These are phyloP conservation scores for Fusarium fujikuroi DNA, from an alignment of 2,329 filamentous ascomycete species.

Conservation along the genomic window DNA sequence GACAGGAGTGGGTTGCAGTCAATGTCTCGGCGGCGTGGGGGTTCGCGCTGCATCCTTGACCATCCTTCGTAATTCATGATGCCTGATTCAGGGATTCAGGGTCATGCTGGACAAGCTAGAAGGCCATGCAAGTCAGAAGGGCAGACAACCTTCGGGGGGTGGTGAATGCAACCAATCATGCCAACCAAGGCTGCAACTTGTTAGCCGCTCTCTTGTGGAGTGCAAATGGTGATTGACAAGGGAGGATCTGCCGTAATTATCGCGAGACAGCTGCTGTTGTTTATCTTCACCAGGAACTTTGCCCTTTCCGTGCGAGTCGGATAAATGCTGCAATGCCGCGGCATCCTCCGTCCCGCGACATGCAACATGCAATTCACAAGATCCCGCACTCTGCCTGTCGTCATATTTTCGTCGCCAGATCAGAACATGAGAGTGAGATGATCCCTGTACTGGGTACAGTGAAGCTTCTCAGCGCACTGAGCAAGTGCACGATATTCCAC, in stretches of 20 bases:
- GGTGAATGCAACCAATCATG: conserved; percentile 10
- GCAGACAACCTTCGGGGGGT: conserved; percentile 39
- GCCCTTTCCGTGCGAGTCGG: conserved; percentile 8
- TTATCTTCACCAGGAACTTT: conserved; percentile 30
- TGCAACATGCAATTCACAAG: conserved; percentile 10
- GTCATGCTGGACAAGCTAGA: conserved; percentile 29
- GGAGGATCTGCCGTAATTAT: conserved; percentile 39
- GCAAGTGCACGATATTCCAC: neutral
- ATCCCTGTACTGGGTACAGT: conserved; percentile 4
- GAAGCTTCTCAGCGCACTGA: neutral
- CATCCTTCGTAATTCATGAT: conserved; percentile 33
- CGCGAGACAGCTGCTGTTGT: conserved; percentile 35
- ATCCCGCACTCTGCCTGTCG: conserved; percentile 16
- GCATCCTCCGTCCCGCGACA: conserved; percentile 22
- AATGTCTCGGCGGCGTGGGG: conserved; percentile 43
- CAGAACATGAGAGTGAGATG: conserved; percentile 10
- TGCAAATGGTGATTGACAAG: conserved; percentile 33
- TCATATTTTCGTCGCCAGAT: conserved; percentile 21
- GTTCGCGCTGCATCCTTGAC: conserved; percentile 26
- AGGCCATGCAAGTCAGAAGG: conserved; percentile 45
- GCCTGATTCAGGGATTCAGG: conserved; percentile 39
- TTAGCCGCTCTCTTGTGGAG: conserved; percentile 14
- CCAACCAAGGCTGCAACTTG: neutral
- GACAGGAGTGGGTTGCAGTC: conserved; percentile 25
- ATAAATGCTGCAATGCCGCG: conserved; percentile 30